phyloP scores from a whole-genome alignment of 1,284 basidiomycete genomes.

The Sparassis latifolia region DNA sequence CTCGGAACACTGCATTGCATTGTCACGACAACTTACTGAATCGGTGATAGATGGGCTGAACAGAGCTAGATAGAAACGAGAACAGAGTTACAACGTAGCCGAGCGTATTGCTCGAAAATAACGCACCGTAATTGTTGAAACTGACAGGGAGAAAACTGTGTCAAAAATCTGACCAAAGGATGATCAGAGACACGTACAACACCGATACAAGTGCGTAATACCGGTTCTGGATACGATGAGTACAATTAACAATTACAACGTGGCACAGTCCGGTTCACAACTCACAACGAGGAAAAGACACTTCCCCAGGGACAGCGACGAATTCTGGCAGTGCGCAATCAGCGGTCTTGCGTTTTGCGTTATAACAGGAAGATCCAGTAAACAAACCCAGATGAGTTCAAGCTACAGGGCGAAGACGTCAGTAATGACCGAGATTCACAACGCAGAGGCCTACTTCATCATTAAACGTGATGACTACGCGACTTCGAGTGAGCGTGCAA shows the following conservation, averaged over 20 bases:
- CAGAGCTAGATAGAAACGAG: conserved; percentile 21
- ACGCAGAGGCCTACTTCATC: conserved; percentile 36
- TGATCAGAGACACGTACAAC: conserved; percentile 30
- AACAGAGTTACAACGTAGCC: conserved; percentile 11
- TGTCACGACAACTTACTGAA: conserved; percentile 19
- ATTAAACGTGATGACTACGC: conserved; percentile 42
- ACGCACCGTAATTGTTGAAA: conserved; percentile 45
- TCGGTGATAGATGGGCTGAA: conserved; percentile 26
- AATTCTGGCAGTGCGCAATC: conserved; percentile 26
- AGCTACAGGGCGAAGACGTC: conserved; percentile 27
- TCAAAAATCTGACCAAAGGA: background rate
- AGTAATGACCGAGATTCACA: background rate
- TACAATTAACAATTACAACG: no score
- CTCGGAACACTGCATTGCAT: no score
- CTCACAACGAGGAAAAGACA: conserved; percentile 43
- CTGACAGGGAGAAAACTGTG: conserved; percentile 19
- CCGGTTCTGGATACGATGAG: conserved; percentile 35
- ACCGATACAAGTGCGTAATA: conserved; percentile 46
- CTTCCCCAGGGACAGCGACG: conserved; percentile 47
- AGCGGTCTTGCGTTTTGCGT: background rate
- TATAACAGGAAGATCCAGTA: no score
- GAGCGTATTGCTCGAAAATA: background rate
- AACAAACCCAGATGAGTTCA: conserved; percentile 45
- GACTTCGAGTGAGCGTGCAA: background rate
- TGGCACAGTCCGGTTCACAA: background rate